Percentiles rank a stretch among this genome's conserved stretches.
Conservation (phyloP, 2,329 filamentous ascomycete genomes). For the Pseudogymnoascus sp. region DNA sequence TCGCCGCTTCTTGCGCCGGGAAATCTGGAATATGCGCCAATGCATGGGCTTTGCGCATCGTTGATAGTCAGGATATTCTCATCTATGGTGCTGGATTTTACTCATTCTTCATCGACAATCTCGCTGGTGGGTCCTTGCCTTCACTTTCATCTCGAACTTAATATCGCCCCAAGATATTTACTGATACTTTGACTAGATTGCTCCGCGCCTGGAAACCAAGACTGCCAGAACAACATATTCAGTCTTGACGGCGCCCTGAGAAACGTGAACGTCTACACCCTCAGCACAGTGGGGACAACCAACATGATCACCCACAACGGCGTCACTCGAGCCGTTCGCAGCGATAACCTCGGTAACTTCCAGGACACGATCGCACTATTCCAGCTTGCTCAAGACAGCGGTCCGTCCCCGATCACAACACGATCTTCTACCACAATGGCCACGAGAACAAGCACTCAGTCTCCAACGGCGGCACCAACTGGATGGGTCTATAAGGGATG, state of each 20-base stretch:
- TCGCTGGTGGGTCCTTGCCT: conserved; percentile 15
- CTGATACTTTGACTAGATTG: conserved; percentile 8
- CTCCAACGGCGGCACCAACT: no score
- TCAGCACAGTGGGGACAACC: conserved; percentile 17
- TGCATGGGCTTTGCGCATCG: conserved; percentile 58
- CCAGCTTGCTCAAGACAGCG: not conserved
- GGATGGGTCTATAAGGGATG: no score
- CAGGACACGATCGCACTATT: conserved; percentile 17
- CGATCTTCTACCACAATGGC: no score
- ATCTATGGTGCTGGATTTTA: conserved; percentile 49
- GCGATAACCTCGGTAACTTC: conserved; percentile 17
- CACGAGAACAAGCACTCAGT: no score
- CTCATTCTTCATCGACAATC: conserved; percentile 52
- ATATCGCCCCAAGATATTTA: not conserved
- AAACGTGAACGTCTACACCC: conserved; percentile 17
- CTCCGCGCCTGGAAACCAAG: conserved; percentile 13
- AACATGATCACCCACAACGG: conserved; percentile 20
- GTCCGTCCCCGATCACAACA: not conserved
- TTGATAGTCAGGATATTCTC: conserved; percentile 40
- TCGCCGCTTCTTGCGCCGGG: conserved; percentile 33
- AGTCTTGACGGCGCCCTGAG: conserved; percentile 15
- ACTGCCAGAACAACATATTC: conserved; percentile 20
- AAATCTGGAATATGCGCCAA: conserved; percentile 38
- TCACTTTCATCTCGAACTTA: not conserved
- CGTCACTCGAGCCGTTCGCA: conserved; percentile 10